Base-by-base conservation (phyloP, 768 basidiomycete species). In the Hericium alpestre region DNA sequence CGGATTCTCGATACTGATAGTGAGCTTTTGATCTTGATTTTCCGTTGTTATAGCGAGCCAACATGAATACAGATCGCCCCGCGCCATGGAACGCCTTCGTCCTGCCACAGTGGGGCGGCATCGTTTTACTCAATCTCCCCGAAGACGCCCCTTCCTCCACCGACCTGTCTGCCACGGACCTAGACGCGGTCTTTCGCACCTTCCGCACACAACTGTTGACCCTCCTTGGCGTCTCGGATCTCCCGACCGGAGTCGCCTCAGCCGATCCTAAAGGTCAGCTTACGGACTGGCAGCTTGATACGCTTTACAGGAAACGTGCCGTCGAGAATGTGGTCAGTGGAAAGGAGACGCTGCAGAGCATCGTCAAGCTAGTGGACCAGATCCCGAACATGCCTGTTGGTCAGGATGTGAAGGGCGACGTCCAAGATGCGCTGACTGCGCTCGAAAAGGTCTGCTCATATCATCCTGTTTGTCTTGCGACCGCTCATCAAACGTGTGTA, bases 371-470 rank as follows among this genome's bases (percentile, higher is more conserved):
- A 4, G 90, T 95, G 7, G 75, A 82, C 53, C 86, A 89, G 67
- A 93, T 95, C 51, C 80, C 84, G 60, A 87, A 91, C 66, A 97
- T 99, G 94, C 92, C 91, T 9, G 87, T 99, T 0, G 84, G 84
- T 4, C 75, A 79, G 58, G 81, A 82, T 51, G 95, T 97, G 7
- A 78, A 75, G 63, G 81, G 74, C 10, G 86, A 90, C 65, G 81
- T 97, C 3, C 72, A 82, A 46, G 73, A 74, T 53, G 83, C 93
- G 0, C 75, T 99, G 20, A 71, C 75, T 15, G 82, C 85, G 7
- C 79, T 97, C 8, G 83, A 90, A 38, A 66, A 81, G 76, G 93
- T 94, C 61, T 53, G 74, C 70, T 38, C 38, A 18, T 54, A 32
- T 32, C 32, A 32, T 8, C 8, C 8, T n/a, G 37, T 20, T 57